These are phyloP conservation scores for Entomortierella chlamydospora DNA, from an alignment of 192 early-diverging fungal genomes.

Conservation along the genomic window DNA sequence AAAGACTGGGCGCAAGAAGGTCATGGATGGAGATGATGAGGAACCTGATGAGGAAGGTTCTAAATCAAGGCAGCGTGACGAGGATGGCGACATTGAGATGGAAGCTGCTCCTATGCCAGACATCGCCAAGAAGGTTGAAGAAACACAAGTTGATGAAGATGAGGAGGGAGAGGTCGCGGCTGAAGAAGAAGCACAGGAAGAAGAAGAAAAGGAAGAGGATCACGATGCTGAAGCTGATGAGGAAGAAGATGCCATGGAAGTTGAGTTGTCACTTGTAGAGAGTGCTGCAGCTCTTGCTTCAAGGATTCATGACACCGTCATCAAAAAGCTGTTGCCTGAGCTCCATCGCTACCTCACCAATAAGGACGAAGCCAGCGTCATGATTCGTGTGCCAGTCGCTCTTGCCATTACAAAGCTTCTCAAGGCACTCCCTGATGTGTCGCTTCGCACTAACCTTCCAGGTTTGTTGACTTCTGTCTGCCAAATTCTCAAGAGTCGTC, in stretches of 20 bases:
- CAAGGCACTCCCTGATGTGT: slow-evolving; percentile 77
- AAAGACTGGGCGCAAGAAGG: slow-evolving; percentile 24
- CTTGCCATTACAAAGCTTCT: slow-evolving; percentile 89
- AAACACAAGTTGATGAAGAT: slow-evolving; percentile 21
- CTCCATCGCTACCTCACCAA: slow-evolving; percentile 81
- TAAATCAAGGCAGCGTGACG: slow-evolving; percentile 12
- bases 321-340: slow-evolving; percentile 84
- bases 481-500: slow-evolving; percentile 84
- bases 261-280: slow-evolving; percentile 45
- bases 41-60: slow-evolving; percentile 56
- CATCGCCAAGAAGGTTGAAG: slow-evolving; percentile 14
- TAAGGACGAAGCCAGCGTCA: slow-evolving; percentile 79
- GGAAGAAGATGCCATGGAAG: slow-evolving; percentile 53
- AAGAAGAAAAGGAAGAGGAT: slow-evolving; percentile 37
- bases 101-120: slow-evolving; percentile 54
- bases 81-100: slow-evolving; percentile 56
- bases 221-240: slow-evolving; percentile 47
- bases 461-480: slow-evolving; percentile 89
- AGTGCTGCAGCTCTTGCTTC: slow-evolving; percentile 36
- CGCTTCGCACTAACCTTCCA: slow-evolving; percentile 85
- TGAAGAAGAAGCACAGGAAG: slow-evolving; percentile 44
- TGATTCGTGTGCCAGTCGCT: slow-evolving; percentile 86
- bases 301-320: slow-evolving; percentile 80
- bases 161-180: slow-evolving; percentile 55
- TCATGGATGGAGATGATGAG: slow-evolving; percentile 24